Evolutionary conservation across 176 grass and related monocot species (phyloP).

Genomic region (Oryza rufipogon): DNA sequence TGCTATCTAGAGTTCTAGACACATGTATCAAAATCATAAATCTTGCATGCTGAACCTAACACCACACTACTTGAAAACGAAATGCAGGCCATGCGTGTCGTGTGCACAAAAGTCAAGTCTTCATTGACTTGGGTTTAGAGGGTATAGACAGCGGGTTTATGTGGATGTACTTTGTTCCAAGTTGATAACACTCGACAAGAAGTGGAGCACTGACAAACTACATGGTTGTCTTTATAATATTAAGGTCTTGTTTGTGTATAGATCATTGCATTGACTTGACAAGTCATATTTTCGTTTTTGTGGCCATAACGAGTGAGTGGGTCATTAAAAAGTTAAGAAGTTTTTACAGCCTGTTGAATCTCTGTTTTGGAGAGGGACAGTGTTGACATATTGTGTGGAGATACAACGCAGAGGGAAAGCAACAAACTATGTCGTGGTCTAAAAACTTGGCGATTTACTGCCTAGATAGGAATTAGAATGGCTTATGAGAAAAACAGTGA

Average conservation of each 20-base stretch:
- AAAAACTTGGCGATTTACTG: background rate
- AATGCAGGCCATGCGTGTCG: background rate
- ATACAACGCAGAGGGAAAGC: constrained; percentile 6
- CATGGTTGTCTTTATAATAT: background rate
- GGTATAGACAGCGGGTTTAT: background rate
- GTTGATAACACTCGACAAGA: background rate
- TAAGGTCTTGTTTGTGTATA: background rate
- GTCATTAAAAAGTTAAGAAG: background rate
- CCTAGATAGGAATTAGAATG: background rate
- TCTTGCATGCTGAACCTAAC: constrained; percentile 1
- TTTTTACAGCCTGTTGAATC: background rate
- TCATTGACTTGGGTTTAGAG: constrained; percentile 1
- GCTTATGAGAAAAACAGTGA: background rate
- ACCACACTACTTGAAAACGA: constrained; percentile 2
- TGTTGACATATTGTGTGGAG: background rate
- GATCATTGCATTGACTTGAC: background rate
- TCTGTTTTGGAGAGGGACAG: constrained; percentile 2
- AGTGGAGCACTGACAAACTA: background rate
- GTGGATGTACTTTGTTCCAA: constrained; percentile 30
- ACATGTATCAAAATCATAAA: background rate
- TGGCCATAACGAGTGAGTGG: background rate
- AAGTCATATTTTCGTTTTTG: background rate
- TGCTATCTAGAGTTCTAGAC: background rate
- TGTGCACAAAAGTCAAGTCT: background rate
- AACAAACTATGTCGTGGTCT: background rate